These are phyloP conservation scores for Spizellomyces sp. DNA, from an alignment of 192 early-diverging fungal genomes.

Conservation along the genomic window DNA sequence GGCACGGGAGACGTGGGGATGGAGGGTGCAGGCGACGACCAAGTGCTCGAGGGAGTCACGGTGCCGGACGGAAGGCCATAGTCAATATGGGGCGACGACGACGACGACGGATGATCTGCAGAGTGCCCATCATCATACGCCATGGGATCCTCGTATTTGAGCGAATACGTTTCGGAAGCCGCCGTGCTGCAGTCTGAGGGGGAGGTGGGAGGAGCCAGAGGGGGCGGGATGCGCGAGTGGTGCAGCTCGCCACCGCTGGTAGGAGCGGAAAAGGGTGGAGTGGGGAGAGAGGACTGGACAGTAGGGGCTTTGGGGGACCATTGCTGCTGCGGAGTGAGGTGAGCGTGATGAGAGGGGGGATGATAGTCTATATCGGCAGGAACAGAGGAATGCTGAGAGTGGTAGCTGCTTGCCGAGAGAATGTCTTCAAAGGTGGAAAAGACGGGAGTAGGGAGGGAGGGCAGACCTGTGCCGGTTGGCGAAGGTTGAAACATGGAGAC, in stretches of 20 bases:
- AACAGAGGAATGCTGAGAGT: not conserved
- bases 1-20: slow-evolving; percentile 13
- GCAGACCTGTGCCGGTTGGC: slow-evolving; percentile 21
- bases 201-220: slow-evolving; percentile 23
- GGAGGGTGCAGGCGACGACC: slow-evolving; percentile 23
- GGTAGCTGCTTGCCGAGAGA: not conserved
- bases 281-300: slow-evolving; percentile 17
- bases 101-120: not conserved
- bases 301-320: no score
- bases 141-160: not conserved
- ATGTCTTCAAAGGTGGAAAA: slow-evolving; percentile 28
- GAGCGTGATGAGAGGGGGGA: not conserved
- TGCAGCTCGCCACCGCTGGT: slow-evolving; percentile 16
- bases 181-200: slow-evolving; percentile 4
- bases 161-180: not conserved
- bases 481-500: slow-evolving; percentile 13
- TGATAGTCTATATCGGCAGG: not conserved
- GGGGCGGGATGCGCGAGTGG: slow-evolving; percentile 19
- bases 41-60: slow-evolving; percentile 25
- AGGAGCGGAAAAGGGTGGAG: slow-evolving; percentile 28
- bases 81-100: slow-evolving; percentile 9
- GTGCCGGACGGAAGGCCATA: slow-evolving; percentile 7
- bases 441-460: slow-evolving; percentile 19
- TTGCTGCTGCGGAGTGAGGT: not conserved
- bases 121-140: not conserved